These are phyloP conservation scores for Barnettozyma populi DNA, from an alignment of 805 yeast species.

Conservation along the genomic window DNA sequence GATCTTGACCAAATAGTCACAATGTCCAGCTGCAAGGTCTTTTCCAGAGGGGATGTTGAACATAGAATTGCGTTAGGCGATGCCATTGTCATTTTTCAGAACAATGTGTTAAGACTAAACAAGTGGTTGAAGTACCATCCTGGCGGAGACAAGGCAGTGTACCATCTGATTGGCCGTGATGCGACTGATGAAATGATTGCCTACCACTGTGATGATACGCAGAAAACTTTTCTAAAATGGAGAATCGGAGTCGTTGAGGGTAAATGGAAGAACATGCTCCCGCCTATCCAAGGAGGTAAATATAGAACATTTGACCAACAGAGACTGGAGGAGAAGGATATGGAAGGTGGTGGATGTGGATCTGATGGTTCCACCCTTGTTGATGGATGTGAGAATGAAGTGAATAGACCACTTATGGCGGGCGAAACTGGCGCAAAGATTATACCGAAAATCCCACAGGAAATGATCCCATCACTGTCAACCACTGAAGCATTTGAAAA, in stretches of 20 bases:
- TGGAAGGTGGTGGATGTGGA: not conserved
- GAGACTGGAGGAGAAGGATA: slow-evolving; percentile 4
- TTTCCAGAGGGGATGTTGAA: slow-evolving; percentile 45
- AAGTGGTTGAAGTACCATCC: slow-evolving; percentile 75
- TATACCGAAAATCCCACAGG: slow-evolving; percentile 48
- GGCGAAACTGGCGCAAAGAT: slow-evolving; percentile 42
- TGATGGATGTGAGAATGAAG: not conserved
- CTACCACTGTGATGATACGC: slow-evolving; percentile 63
- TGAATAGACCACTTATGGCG: slow-evolving; percentile 17
- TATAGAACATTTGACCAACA: slow-evolving; percentile 32
- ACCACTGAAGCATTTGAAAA: slow-evolving; percentile 27
- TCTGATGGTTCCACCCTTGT: slow-evolving; percentile 9
- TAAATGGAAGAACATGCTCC: slow-evolving; percentile 69
- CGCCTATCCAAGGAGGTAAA: slow-evolving; percentile 83
- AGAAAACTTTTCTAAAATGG: slow-evolving; percentile 46
- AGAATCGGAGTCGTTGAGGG: slow-evolving; percentile 59
- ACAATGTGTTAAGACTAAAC: slow-evolving; percentile 58
- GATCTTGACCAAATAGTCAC: not conserved
- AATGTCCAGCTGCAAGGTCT: slow-evolving; percentile 19
- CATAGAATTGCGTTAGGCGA: slow-evolving; percentile 62
- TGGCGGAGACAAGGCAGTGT: slow-evolving; percentile 82
- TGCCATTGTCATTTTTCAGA: slow-evolving; percentile 60
- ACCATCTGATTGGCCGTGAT: slow-evolving; percentile 82
- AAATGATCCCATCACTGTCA: slow-evolving; percentile 34
- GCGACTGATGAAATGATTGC: slow-evolving; percentile 90